These are phyloP conservation scores for Colletotrichum musicola DNA, from an alignment of 2,329 filamentous ascomycete genomes.

Conservation along the genomic window DNA sequence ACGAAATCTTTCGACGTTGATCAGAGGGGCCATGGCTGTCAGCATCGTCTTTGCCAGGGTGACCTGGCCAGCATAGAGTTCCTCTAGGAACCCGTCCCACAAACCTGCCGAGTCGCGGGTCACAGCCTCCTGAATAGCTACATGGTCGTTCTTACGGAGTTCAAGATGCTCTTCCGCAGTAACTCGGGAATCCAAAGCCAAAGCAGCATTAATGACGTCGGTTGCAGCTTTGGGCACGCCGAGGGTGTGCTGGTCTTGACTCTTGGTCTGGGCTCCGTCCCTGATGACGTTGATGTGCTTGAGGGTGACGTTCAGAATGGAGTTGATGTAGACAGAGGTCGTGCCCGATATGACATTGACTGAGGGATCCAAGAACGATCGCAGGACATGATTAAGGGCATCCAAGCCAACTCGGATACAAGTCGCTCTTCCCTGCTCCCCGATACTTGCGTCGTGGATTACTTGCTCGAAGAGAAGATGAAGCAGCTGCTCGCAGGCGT, in stretches of 20 bases:
- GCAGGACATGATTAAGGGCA: slow-evolving; percentile 68
- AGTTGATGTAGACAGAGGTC: slow-evolving; percentile 72
- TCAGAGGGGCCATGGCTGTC: slow-evolving; percentile 76
- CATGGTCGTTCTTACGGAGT: slow-evolving; percentile 37
- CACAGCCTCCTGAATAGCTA: slow-evolving; percentile 72
- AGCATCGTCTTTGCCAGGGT: slow-evolving; percentile 81
- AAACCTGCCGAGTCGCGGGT: slow-evolving; percentile 79
- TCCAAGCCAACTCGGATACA: slow-evolving; percentile 76
- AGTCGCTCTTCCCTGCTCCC: slow-evolving; percentile 68
- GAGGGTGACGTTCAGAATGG: slow-evolving; percentile 74
- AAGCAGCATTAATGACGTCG: slow-evolving; percentile 65
- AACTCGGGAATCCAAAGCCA: slow-evolving; percentile 59
- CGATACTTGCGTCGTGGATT: slow-evolving; percentile 65
- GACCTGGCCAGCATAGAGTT: slow-evolving; percentile 75
- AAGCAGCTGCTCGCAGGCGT: slow-evolving; percentile 83
- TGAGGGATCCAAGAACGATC: slow-evolving; percentile 64
- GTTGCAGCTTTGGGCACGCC: slow-evolving; percentile 62
- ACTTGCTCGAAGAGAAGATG: slow-evolving; percentile 79
- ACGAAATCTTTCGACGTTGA: slow-evolving; percentile 81
- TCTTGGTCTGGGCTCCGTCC: slow-evolving; percentile 57
- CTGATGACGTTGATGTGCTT: slow-evolving; percentile 73
- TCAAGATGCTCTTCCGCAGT: slow-evolving; percentile 54
- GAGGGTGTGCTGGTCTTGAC: slow-evolving; percentile 53
- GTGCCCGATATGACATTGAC: slow-evolving; percentile 58
- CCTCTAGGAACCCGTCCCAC: slow-evolving; percentile 81